phyloP scores from a whole-genome alignment of 2,329 filamentous ascomycete species.

The Xylariales sp. region DNA sequence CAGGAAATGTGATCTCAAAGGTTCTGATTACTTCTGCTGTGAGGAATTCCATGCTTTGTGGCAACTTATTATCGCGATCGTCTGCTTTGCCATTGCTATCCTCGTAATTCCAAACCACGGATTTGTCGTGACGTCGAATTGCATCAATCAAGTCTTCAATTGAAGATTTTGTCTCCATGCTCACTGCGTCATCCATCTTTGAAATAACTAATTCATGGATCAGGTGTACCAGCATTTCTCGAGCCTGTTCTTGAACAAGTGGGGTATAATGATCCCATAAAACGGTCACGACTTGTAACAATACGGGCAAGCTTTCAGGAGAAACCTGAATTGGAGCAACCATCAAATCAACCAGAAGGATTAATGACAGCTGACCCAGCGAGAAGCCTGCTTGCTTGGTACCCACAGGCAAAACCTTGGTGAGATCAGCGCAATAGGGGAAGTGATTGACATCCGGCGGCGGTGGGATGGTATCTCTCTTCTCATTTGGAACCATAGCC shows the following conservation, averaged over 20 bases:
- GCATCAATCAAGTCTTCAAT: slow-evolving; percentile 87
- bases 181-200: slow-evolving; percentile 65
- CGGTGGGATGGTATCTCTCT: slow-evolving; percentile 61
- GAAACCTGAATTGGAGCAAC: slow-evolving; percentile 82
- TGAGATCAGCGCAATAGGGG: slow-evolving; percentile 86
- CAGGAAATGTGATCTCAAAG: slow-evolving; percentile 79
- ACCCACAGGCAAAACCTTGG: slow-evolving; percentile 73
- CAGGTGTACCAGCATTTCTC: slow-evolving; percentile 96
- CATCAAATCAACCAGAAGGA: slow-evolving; percentile 92
- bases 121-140: slow-evolving; percentile 77
- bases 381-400: slow-evolving; percentile 93
- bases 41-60: slow-evolving; percentile 80
- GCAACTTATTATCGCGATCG: slow-evolving; percentile 73
- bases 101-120: slow-evolving; percentile 91
- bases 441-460: slow-evolving; percentile 70
- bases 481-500: slow-evolving; percentile 93
- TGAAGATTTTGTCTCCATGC: slow-evolving; percentile 58
- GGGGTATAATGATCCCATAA: slow-evolving; percentile 97
- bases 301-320: slow-evolving; percentile 74
- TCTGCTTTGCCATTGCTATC: slow-evolving; percentile 80
- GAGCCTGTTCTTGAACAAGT: slow-evolving; percentile 91
- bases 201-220: slow-evolving; percentile 92
- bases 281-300: slow-evolving; percentile 87
- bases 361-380: slow-evolving; percentile 86
- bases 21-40: slow-evolving; percentile 78